These are phyloP conservation scores for Vairimorpha ceranae DNA, from an alignment of 371 early-diverging fungal genomes.

Conservation along the genomic window DNA sequence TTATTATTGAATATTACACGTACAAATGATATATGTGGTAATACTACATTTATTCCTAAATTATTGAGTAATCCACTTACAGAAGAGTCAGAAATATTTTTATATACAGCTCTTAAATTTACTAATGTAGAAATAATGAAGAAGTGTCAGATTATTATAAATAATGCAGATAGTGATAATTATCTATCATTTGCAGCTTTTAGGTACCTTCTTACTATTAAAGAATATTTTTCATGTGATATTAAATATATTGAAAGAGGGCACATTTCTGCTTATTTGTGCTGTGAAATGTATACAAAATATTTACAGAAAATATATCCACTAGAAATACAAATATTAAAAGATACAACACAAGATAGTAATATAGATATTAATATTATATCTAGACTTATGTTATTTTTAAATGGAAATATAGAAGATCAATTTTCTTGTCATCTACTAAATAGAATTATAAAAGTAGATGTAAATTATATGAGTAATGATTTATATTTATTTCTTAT, in stretches of 20 bases:
- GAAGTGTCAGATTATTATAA: background rate
- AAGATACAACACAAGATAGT: background rate
- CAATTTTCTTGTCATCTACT: slow-evolving; percentile 29
- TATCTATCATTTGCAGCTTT: slow-evolving; percentile 25
- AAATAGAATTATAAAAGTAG: slow-evolving; percentile 9
- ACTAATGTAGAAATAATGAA: background rate
- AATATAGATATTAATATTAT: background rate
- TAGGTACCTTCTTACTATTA: slow-evolving; percentile 27
- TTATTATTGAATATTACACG: slow-evolving; percentile 17
- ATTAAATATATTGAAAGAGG: slow-evolving; percentile 4
- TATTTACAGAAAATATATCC: background rate
- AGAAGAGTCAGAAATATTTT: slow-evolving; percentile 31
- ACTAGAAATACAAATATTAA: background rate
- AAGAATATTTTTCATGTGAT: slow-evolving; percentile 20
- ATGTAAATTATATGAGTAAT: background rate
- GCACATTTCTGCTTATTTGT: slow-evolving; percentile 10
- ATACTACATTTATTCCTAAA: background rate
- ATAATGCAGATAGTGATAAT: background rate
- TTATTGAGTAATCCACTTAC: slow-evolving; percentile 2
- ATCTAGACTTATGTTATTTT: slow-evolving; percentile 11
- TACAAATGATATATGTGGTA: slow-evolving; percentile 2
- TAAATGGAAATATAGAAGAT: slow-evolving; percentile 8
- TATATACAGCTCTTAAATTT: slow-evolving; percentile 19
- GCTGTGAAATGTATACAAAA: background rate
- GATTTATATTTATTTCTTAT: background rate